Evolutionary conservation across 306 rosid species (phyloP).

Genomic region (Cercis canadensis): DNA sequence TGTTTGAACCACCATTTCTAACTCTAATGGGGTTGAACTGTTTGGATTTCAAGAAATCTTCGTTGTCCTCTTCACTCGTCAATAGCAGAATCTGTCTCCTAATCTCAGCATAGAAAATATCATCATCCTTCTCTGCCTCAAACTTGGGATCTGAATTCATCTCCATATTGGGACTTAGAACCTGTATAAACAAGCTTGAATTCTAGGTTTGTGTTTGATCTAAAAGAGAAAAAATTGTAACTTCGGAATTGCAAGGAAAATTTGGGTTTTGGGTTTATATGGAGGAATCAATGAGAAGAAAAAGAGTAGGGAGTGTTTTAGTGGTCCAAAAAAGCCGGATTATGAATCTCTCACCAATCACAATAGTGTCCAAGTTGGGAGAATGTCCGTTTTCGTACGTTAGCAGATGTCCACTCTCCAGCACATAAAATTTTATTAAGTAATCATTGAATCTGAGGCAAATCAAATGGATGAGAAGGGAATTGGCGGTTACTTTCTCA

Average conservation of each 20-base stretch:
- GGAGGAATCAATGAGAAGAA: slow-evolving; percentile 11
- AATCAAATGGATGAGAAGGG: slow-evolving; percentile 41
- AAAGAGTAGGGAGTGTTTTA: neutral
- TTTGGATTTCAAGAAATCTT: slow-evolving; percentile 43
- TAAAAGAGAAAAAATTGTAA: slow-evolving; percentile 4
- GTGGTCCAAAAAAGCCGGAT: slow-evolving; percentile 29
- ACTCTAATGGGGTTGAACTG: slow-evolving; percentile 6
- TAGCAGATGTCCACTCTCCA: slow-evolving; percentile 37
- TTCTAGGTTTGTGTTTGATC: neutral
- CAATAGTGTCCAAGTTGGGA: slow-evolving; percentile 48
- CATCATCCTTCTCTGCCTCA: slow-evolving; percentile 56
- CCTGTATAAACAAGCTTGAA: neutral
- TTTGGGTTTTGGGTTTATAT: slow-evolving; percentile 29
- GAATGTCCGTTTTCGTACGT: slow-evolving; percentile 49
- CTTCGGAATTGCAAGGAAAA: slow-evolving; percentile 12
- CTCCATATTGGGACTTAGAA: slow-evolving; percentile 31
- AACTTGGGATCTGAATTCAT: slow-evolving; percentile 34
- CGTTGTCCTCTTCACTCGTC: slow-evolving; percentile 55
- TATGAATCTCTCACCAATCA: slow-evolving; percentile 8
- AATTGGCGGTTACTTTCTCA: slow-evolving; percentile 39
- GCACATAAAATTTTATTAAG: slow-evolving; percentile 4
- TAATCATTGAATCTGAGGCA: slow-evolving; percentile 33
- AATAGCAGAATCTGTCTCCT: slow-evolving; percentile 67
- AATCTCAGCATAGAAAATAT: slow-evolving; percentile 66
- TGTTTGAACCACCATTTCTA: slow-evolving; percentile 11